Base-by-base conservation (phyloP, 1,284 basidiomycete species). In the Ustilago xerochloae region DNA sequence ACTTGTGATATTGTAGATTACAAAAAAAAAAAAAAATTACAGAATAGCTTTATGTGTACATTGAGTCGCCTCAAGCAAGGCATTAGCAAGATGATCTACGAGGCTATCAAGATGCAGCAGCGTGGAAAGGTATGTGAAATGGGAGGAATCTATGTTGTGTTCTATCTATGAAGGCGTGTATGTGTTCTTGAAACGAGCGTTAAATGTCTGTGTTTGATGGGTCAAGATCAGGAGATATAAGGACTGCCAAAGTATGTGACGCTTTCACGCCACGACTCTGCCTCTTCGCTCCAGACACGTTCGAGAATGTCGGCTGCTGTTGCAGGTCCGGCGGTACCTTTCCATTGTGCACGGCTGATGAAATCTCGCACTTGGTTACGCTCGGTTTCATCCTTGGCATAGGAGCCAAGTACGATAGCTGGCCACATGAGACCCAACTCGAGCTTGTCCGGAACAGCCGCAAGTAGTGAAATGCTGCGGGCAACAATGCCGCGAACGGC, bases 231-330 rank as follows among this genome's bases (percentile, higher is more conserved):
- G 13, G 60, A 60, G 16, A 73, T 49, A 41, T 60, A 59, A 6
- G 64, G 70, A 33, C 61, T 73, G 55, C 70, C 70, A 45, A 73
- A 67, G 53, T 67, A 73, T 7, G 47, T 61, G 29, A 66, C 70
- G 32, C 60, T 63, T n/a, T 67, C 70, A 12, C 70, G 53, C 70
- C 70, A 73, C 22, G 33, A 41, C 30, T 39, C 24, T 9, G 52
- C 53, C 3, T 67, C 57, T 18, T 55, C 48, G 8, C 46, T 30
- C 70, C 70, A 73, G 45, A 73, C 61, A 8, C 70, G 63, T 15
- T 67, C 70, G 18, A 73, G 41, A n/a, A 73, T 45, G 26, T 61
- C 50, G 8, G 47, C 32, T 22, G 69, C 56, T 4, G 59, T 59
- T 4, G 47, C 36, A 6, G 63, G 52, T 4, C 63, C 63, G 1